A percentile compares a stretch with the other conserved stretches of the same genome.
Evolutionary conservation across 2,329 filamentous ascomycete genomes (phyloP).

Genomic region (Fusarium transvaalense): DNA sequence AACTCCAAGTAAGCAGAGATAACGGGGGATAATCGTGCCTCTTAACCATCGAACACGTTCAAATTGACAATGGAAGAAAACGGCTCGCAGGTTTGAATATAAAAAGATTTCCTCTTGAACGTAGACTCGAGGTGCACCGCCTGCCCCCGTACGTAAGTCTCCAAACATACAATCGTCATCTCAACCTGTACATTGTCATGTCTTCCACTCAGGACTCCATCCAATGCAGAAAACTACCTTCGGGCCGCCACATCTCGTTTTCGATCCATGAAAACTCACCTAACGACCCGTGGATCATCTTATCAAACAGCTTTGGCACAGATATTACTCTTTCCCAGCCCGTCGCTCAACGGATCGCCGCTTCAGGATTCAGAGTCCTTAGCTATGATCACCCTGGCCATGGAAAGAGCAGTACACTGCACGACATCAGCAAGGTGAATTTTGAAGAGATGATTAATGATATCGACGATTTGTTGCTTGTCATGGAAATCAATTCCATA

Average conservation of each 20-base stretch:
- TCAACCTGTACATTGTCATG: neutral
- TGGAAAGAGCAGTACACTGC: neutral
- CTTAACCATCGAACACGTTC: too few relatives aligned
- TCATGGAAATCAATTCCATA: neutral
- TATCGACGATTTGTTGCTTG: neutral
- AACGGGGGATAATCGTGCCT: neutral
- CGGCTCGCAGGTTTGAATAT: too few relatives aligned
- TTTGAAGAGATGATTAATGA: neutral
- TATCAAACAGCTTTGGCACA: slow-evolving; percentile 12
- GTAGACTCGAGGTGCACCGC: neutral
- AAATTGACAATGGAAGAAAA: too few relatives aligned
- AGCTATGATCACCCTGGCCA: slow-evolving; percentile 17
- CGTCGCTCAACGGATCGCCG: neutral
- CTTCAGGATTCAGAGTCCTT: neutral
- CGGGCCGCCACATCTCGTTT: neutral
- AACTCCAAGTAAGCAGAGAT: neutral
- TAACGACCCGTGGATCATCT: neutral
- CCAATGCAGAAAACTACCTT: neutral
- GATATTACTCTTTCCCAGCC: neutral
- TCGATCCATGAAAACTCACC: neutral
- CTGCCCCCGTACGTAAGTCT: neutral
- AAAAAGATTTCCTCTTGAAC: neutral
- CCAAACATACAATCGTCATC: accelerated
- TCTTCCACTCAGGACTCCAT: neutral
- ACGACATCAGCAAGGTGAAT: neutral